phyloP scores from a whole-genome alignment of 129 eudicot species.

The Sambucus nigra region DNA sequence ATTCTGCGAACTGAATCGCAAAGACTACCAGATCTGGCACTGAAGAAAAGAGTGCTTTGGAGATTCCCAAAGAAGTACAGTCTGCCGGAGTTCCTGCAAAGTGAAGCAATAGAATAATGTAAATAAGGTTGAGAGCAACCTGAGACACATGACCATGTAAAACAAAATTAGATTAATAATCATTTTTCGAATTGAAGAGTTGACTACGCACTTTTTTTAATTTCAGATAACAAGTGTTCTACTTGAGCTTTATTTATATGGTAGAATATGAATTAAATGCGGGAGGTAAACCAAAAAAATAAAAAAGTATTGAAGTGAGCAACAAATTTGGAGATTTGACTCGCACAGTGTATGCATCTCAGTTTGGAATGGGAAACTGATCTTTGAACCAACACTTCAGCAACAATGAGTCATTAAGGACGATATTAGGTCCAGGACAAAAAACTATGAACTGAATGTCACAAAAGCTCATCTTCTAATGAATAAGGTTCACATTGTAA shows the following conservation, averaged over 20 bases:
- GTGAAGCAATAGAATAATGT: background rate
- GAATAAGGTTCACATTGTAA: background rate
- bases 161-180: background rate
- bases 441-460: background rate
- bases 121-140: slow-evolving; percentile 1
- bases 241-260: background rate
- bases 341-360: background rate
- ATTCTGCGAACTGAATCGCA: background rate
- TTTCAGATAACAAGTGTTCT: no score
- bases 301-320: background rate
- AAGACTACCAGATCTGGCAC: slow-evolving; percentile 80
- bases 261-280: background rate
- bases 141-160: background rate
- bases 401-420: background rate
- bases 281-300: background rate
- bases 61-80: slow-evolving; percentile 76
- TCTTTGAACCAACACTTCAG: background rate
- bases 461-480: background rate
- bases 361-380: background rate
- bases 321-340: background rate
- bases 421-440: background rate
- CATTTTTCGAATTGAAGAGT: no score
- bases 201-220: no score
- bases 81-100: slow-evolving; percentile 90
- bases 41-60: slow-evolving; percentile 61